Evolutionary conservation across 2,329 filamentous ascomycete genomes (phyloP).

Genomic region (Epichloe scottii): DNA sequence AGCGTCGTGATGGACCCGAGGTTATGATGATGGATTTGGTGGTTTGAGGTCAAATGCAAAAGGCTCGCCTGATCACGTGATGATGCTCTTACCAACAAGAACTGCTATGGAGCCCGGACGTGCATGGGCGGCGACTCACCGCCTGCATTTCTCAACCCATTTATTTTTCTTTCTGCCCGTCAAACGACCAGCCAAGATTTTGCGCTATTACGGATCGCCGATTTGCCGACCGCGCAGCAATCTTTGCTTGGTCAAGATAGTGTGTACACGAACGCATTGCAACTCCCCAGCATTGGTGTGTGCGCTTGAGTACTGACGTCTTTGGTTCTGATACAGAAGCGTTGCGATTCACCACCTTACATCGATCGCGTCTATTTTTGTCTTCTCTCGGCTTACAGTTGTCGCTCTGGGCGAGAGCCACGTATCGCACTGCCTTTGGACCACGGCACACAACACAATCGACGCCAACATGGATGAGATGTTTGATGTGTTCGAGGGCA

Average conservation of each 20-base stretch:
- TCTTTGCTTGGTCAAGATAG: not conserved
- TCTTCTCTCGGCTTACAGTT: not conserved
- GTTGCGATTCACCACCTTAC: not conserved
- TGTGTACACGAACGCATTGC: slow-evolving; percentile 6
- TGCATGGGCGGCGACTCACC: slow-evolving; percentile 9
- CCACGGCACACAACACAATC: not conserved
- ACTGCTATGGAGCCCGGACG: too few relatives aligned
- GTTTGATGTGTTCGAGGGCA: slow-evolving; percentile 71
- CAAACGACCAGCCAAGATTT: slow-evolving; percentile 1
- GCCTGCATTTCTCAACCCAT: slow-evolving; percentile 9
- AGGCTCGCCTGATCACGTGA: slow-evolving; percentile 15
- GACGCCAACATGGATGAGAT: slow-evolving; percentile 56
- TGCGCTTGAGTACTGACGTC: slow-evolving; percentile 3
- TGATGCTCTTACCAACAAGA: not conserved
- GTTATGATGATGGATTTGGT: slow-evolving; percentile 13
- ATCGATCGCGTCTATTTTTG: not conserved
- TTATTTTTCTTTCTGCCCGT: slow-evolving; percentile 17
- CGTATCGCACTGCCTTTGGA: not conserved
- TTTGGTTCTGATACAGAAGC: not conserved
- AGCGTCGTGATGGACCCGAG: slow-evolving; percentile 17
- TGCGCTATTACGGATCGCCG: slow-evolving; percentile 1
- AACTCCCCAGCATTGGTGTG: slow-evolving; percentile 11
- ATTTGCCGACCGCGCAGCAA: slow-evolving; percentile 1
- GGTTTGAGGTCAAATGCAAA: slow-evolving; percentile 21
- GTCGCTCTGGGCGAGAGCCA: not conserved